Base-by-base conservation (phyloP, 106 monocot genomes). In the Amphibolis antarctica region DNA sequence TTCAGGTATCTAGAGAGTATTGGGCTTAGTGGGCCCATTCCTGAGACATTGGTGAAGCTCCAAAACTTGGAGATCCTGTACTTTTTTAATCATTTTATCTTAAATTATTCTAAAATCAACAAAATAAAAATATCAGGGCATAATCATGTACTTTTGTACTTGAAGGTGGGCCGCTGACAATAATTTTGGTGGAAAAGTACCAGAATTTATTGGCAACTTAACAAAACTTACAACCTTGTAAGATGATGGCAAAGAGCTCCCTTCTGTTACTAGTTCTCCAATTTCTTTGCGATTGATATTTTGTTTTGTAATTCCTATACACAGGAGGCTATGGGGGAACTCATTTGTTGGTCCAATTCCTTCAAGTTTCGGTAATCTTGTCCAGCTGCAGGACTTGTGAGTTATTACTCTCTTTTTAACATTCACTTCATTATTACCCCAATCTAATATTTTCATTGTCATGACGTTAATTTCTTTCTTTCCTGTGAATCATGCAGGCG, bases 331-430 rank as follows among this genome's bases (percentile, higher is more conserved):
- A 10, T 54, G 64, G 10, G 71, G 71, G 7, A 72, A 72, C 46
- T 72, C 71, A 7, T 72, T 72, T 25, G 10, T 55, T n/a, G 71
- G 71, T 10, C 71, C 71, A 4, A 72, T 72, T 53, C 71, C 71
- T 15, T 46, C 53, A 54, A 55, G 14, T 44, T 55, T 63, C n/a
- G 9, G 24, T 31, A 44, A 64, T 63, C 71, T 72, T 28, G 59
- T 28, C 42, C 30, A 45, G 24, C 26, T 72, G 19, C 26, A 0
- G 0, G 54, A 63, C 42, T 45, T 72, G 71, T 72, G 24, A 72
- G 71, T 72, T 10, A 1, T 44, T n/a, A 14, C 25, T 5, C 13
- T 25, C 26, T 25, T 46, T 46, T 13, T 45, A 6, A 12, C 11
- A 21, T 4, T 51, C 10, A 0, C 1, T 64, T 64, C 44, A 10